Conservation (phyloP, 2,329 filamentous ascomycete genomes). For the Aureobasidium sp. region DNA sequence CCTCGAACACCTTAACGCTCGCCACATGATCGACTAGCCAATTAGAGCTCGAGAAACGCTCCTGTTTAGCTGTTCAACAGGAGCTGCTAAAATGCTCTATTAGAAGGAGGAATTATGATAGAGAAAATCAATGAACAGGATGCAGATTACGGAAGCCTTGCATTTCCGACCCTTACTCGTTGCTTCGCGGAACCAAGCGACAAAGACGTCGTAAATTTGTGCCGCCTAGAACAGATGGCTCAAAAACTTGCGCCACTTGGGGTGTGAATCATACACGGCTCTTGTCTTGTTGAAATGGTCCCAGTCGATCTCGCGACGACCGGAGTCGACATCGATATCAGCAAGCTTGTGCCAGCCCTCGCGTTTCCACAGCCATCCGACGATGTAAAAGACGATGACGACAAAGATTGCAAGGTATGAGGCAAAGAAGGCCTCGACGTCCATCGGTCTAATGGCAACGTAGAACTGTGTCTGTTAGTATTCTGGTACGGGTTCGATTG, state of each 20-base stretch:
- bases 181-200: background rate
- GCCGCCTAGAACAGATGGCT: conserved; percentile 18
- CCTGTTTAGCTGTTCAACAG: too few species aligned
- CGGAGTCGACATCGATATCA: conserved; percentile 59
- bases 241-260: conserved; percentile 37
- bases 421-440: conserved; percentile 45
- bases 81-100: too few species aligned
- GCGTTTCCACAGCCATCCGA: conserved; percentile 56
- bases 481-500: background rate
- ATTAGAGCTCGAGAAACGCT: too few species aligned
- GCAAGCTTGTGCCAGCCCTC: conserved; percentile 48
- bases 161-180: background rate
- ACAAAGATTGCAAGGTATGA: conserved; percentile 46
- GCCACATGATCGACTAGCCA: too few species aligned
- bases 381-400: conserved; percentile 45
- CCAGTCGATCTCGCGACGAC: conserved; percentile 57
- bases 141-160: too few species aligned
- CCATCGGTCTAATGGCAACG: conserved; percentile 37
- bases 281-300: conserved; percentile 50
- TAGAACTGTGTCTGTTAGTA: conserved; percentile 32
- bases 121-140: too few species aligned
- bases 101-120: too few species aligned
- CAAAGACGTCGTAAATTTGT: too few species aligned
- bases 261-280: conserved; percentile 42
- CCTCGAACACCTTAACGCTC: too few species aligned